Percentiles rank a stretch among this genome's conserved stretches.
Evolutionary conservation across 257 asterid species (phyloP).

Genomic region (Osmanthus fragrans): DNA sequence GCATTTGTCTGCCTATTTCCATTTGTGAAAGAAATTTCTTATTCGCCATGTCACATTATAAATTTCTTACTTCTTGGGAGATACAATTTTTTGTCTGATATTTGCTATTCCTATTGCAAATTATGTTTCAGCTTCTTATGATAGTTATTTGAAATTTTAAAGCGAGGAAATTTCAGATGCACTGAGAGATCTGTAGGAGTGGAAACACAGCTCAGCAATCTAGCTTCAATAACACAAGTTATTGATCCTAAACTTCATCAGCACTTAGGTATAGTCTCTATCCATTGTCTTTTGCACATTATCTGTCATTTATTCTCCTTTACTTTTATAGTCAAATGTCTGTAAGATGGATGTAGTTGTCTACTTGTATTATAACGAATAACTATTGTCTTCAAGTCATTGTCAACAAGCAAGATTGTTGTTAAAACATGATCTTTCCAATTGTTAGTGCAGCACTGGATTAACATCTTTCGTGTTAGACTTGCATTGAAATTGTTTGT

Average conservation of each 20-base stretch:
- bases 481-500: not conserved
- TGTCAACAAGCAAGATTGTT: not conserved
- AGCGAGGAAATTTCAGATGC: slow-evolving; percentile 99
- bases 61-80: not conserved
- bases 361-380: not conserved
- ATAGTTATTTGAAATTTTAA: slow-evolving; percentile 39
- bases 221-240: slow-evolving; percentile 86
- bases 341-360: slow-evolving; percentile 4
- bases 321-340: not conserved
- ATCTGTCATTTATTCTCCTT: slow-evolving; percentile 6
- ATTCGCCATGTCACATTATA: not conserved
- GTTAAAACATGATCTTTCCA: not conserved
- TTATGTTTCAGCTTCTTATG: slow-evolving; percentile 23
- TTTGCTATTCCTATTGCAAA: not conserved
- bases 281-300: not conserved
- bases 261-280: slow-evolving; percentile 72
- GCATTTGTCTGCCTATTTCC: not conserved
- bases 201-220: slow-evolving; percentile 75
- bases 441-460: not conserved
- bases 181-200: slow-evolving; percentile 86
- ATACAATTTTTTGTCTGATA: not conserved
- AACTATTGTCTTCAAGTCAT: not conserved
- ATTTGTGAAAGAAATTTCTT: not conserved
- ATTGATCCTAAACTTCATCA: slow-evolving; percentile 94
- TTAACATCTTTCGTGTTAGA: not conserved